A percentile compares a stretch with the other conserved stretches of the same genome.
phyloP scores from a whole-genome alignment of 495 filamentous ascomycete genomes.

The Hypoxylon trugodes region DNA sequence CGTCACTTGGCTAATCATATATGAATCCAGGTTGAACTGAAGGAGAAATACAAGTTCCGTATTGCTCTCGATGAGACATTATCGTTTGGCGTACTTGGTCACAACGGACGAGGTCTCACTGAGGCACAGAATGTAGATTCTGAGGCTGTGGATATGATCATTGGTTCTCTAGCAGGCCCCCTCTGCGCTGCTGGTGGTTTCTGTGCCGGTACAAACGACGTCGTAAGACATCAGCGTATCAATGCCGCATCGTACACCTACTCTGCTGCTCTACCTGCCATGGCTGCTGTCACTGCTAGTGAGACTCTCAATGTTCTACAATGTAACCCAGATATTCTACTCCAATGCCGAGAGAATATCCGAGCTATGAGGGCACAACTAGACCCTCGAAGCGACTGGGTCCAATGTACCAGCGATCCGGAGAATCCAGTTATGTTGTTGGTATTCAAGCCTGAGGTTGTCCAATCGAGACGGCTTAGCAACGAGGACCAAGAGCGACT shows the following conservation, averaged over 20 bases:
- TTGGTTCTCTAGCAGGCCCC: constrained; percentile 86
- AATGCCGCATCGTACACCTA: constrained; percentile 90
- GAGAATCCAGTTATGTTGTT: constrained; percentile 91
- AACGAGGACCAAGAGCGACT: constrained; percentile 82
- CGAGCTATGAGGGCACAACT: constrained; percentile 83
- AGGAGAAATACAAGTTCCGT: constrained; percentile 95
- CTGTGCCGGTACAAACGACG: constrained; percentile 87
- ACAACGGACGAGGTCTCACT: constrained; percentile 89
- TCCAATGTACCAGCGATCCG: constrained; percentile 76
- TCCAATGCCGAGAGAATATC: constrained; percentile 80
- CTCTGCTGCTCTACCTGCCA: constrained; percentile 91
- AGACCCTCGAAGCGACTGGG: constrained; percentile 93
- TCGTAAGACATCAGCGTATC: constrained; percentile 95
- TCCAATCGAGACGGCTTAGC: constrained; percentile 71
- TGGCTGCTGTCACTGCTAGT: constrained; percentile 92
- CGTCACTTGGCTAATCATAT: constrained; percentile 17
- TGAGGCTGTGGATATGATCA: constrained; percentile 90
- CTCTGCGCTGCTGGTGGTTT: constrained; percentile 94
- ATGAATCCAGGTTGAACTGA: constrained; percentile 76
- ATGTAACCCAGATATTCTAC: constrained; percentile 78
- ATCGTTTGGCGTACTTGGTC: constrained; percentile 92
- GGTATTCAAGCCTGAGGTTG: constrained; percentile 83
- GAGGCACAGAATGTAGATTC: constrained; percentile 97
- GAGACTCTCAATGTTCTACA: constrained; percentile 87
- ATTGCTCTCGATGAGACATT: constrained; percentile 96